phyloP scores from a whole-genome alignment of 2,329 filamentous ascomycete genomes.

The Sordariomycetes sp. region DNA sequence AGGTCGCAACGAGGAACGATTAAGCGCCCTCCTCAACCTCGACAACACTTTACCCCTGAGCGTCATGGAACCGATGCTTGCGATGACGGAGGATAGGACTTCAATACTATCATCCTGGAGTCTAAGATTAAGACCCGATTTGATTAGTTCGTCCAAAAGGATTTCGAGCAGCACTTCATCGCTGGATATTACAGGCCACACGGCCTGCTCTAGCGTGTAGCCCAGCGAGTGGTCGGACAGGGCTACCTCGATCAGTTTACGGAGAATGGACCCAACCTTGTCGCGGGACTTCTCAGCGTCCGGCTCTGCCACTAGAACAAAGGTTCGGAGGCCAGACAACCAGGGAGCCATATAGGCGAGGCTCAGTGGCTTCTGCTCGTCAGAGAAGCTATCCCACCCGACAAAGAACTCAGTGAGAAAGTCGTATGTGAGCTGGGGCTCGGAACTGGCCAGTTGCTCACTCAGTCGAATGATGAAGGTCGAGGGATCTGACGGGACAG shows the following conservation, averaged over 20 bases:
- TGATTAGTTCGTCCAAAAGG: constrained; percentile 53
- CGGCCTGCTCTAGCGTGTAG: constrained; percentile 48
- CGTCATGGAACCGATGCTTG: constrained; percentile 51
- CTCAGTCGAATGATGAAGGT: constrained; percentile 54
- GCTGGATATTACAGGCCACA: constrained; percentile 51
- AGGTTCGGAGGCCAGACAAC: constrained; percentile 47
- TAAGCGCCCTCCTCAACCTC: constrained; percentile 51
- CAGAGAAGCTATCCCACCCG: constrained; percentile 56
- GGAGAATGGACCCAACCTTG: constrained; percentile 48
- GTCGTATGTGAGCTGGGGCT: constrained; percentile 54
- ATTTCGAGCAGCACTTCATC: constrained; percentile 55
- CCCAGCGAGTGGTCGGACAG: constrained; percentile 45
- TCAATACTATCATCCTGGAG: constrained; percentile 46
- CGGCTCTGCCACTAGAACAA: constrained; percentile 41
- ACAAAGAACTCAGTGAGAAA: constrained; percentile 64
- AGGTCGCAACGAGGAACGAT: constrained; percentile 52
- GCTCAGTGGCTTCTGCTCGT: constrained; percentile 53
- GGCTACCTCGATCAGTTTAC: constrained; percentile 53
- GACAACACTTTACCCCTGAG: constrained; percentile 53
- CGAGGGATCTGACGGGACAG: constrained; percentile 48
- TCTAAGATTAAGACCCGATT: constrained; percentile 43
- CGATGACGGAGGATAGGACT: constrained; percentile 46
- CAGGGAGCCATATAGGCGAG: constrained; percentile 59
- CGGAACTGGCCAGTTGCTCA: constrained; percentile 45
- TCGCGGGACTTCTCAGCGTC: constrained; percentile 56